Evolutionary conservation across 1,139 yeast genomes (phyloP).

Genomic region (Pichia sp.): DNA sequence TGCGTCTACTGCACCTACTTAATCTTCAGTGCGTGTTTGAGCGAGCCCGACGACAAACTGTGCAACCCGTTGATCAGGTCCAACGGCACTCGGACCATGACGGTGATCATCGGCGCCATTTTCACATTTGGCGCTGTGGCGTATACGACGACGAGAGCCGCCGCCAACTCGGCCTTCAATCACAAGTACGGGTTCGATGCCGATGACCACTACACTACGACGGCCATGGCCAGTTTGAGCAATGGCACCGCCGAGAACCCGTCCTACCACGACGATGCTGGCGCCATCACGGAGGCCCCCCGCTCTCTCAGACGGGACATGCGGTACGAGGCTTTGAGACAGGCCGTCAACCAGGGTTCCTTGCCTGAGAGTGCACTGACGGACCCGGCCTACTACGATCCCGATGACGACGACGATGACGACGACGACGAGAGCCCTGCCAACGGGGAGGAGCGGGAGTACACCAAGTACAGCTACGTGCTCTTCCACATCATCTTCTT

Average conservation of each 20-base stretch:
- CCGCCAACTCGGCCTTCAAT: constrained; percentile 67
- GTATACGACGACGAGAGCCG: constrained; percentile 95
- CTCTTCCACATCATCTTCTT: constrained; percentile 88
- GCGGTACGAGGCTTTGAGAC: constrained; percentile 83
- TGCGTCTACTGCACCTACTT: constrained; percentile 89
- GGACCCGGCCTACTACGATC: constrained; percentile 60
- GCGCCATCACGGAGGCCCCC: constrained; percentile 46
- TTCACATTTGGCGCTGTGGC: constrained; percentile 95
- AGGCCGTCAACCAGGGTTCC: constrained; percentile 93
- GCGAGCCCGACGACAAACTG: constrained; percentile 89
- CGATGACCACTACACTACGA: neutral
- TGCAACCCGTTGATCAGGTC: constrained; percentile 93
- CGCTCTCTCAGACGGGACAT: constrained; percentile 54
- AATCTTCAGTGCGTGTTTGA: constrained; percentile 88
- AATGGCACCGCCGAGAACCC: neutral
- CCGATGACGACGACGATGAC: constrained; percentile 38
- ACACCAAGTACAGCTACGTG: constrained; percentile 81
- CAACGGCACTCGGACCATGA: constrained; percentile 82
- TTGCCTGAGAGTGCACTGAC: constrained; percentile 86
- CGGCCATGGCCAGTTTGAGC: neutral
- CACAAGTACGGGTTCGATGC: constrained; percentile 20
- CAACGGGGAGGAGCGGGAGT: constrained; percentile 50
- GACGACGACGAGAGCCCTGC: constrained; percentile 33
- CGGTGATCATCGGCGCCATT: constrained; percentile 83
- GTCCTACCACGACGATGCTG: neutral